Evolutionary conservation across 2,329 filamentous ascomycete genomes (phyloP), one percentile per base, ranked within the genome.

Genomic region (Colletotrichum acutatum): DNA sequence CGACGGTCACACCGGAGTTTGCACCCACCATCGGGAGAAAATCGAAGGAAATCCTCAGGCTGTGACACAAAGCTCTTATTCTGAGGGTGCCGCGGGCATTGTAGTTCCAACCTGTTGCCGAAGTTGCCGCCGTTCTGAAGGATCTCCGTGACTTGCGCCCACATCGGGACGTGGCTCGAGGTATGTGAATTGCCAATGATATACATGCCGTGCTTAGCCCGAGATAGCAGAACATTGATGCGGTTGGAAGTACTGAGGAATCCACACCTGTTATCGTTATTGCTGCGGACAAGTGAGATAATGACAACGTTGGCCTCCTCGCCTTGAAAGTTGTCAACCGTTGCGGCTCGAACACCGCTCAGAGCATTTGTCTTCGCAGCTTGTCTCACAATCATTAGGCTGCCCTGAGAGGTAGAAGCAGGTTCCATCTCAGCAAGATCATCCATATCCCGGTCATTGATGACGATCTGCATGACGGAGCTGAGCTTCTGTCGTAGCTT

Each of bases 311-410:
- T 91, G 1, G 90, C 91, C 77, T 95, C 93, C 77, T 95, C 93
- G 0, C 93, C 93, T 76, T 95, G 92, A 68, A 94, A 95, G 75
- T 95, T 95, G 78, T 94, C 92, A 0, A 94, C 88, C 0, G 91
- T 94, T 0, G 92, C 91, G 0, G 92, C 80, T 5, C 89, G 82
- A 3, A 93, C 79, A 1, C 83, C 83, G 28, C 88, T 82, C 0
- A 86, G 77, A 0, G 91, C 81, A 0, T 82, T 84, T 5, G 82
- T 76, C 49, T 56, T 74, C 6, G 57, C 26, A 4, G 66, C 78
- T 30, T 30, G 32, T 8, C 14, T 14, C 67, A 58, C 5, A 75
- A 54, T 67, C 65, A 42, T 59, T 34, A n/a, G 2, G 11, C 24
- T 1, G 22, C 6, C 49, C n/a, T 49, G 59, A 0, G 49, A 49